Base-by-base conservation (phyloP, 164 flowering plant genomes). In the Sextonia rubra region DNA sequence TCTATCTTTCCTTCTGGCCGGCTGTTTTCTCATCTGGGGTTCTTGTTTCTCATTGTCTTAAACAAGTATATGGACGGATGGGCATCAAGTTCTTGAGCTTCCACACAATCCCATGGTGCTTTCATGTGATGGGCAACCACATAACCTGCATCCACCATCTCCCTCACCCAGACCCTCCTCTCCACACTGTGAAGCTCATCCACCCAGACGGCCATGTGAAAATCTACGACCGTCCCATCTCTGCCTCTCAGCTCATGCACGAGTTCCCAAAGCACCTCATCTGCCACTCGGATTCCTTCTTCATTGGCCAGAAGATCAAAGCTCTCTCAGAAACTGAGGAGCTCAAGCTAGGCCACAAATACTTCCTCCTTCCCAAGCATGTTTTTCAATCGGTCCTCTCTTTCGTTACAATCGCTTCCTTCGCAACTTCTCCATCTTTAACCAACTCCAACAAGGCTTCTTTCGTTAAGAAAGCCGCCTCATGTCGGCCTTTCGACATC, bases 221-320 rank as follows among this genome's bases (percentile, higher is more conserved):
- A 69, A 80, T 86, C 81, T 90, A 87, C 49, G 75, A 86, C 74
- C 73, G 82, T 8, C 89, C 89, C 5, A 75, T 90, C 55, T 67
- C 73, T 8, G 94, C 80, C 2, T 84, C 87, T 0, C 82, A 88
- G 71, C 80, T 90, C 48, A 83, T 88, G 86, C 20, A 73, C 12
- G 86, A 88, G 79, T 85, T 83, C 71, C 91, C 91, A 0, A 86
- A 86, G 68, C 90, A 81, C 55, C 77, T 81, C 22, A 82, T 88
- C 15, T 90, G 95, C 72, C 82, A 81, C 15, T 84, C 91, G 0
- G 92, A 88, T 47, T 83, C 87, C 1, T 84, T 90, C 76, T 83
- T 80, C 82, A 88, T 90, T 20, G 95, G 95, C 9, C 87, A 85
- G 75, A 88, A 83, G 73, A 85, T 87, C 60, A 90, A 87, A 0